Evolutionary conservation across 2,329 filamentous ascomycete species (phyloP), one percentile per base, ranked within the genome.

Genomic region (Penicillium sp.): DNA sequence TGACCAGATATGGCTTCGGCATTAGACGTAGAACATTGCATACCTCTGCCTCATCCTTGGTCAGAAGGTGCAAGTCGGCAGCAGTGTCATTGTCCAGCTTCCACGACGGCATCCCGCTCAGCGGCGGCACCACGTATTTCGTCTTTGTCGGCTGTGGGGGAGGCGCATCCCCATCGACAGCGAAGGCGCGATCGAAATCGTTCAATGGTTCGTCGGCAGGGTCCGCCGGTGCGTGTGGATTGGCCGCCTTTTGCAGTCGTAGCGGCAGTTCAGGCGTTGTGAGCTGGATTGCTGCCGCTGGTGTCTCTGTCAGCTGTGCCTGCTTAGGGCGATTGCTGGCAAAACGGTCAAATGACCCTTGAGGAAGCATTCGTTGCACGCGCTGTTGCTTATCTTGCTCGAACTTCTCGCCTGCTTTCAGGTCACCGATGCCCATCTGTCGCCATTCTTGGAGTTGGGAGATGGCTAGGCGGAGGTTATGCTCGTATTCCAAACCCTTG

Each of bases 371-470:
- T 53, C 82, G 74, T 45, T 92, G 88, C 50, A 87, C 84, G 13
- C 94, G 84, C 55, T 84, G 78, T 34, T 88, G 81, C 76, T 97
- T 99, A 61, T 97, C 94, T 19, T 85, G 80, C 75, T 99, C 94
- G 70, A 94, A 99, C 72, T 93, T 95, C 72, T 96, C 91, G 31
- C 94, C 94, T 25, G 87, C 87, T 55, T 88, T 87, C 11, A 99
- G 81, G 61, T 95, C 92, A 1, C 88, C 89, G 60, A 99, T 94
- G 21, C 88, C 86, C 76, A 91, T 85, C 46, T 84, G 84, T 33
- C 94, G 87, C 94, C 94, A 99, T 69, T 97, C 94, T 70, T 97
- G 93, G 3, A 99, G 80, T 72, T 97, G 93, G 0, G 83, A 64
- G 58, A 99, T 96, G 38, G 94, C 94, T 69, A 95, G 87, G 2